Evolutionary conservation across 192 early-diverging fungal species (phyloP).

Genomic region (Coemansia sp.): DNA sequence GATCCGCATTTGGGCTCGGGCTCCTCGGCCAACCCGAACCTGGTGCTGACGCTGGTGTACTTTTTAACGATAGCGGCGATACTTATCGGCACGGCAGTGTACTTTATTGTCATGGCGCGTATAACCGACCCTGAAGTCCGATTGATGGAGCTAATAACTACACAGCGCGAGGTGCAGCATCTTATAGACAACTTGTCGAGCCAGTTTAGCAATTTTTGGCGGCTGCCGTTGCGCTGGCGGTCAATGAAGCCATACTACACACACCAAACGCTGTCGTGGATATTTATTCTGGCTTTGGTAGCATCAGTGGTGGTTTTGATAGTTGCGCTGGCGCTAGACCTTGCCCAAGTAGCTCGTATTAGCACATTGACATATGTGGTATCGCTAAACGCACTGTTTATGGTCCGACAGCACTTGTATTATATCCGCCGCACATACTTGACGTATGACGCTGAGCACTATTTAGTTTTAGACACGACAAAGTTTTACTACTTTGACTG

Average conservation of each 20-base stretch:
- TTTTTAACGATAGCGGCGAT: conserved; percentile 53
- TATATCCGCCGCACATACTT: conserved; percentile 49
- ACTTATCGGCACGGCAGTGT: conserved; percentile 51
- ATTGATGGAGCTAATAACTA: conserved; percentile 56
- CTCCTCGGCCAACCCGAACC: conserved; percentile 38
- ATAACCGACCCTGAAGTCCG: conserved; percentile 54
- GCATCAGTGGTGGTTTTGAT: conserved; percentile 31
- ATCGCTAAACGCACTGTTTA: conserved; percentile 51
- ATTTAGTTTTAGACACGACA: conserved; percentile 48
- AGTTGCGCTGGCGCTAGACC: conserved; percentile 25
- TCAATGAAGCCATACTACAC: conserved; percentile 52
- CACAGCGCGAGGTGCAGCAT: conserved; percentile 59
- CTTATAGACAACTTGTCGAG: conserved; percentile 58
- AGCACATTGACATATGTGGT: conserved; percentile 44
- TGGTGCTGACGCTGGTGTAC: conserved; percentile 52
- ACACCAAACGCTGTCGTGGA: conserved; percentile 54
- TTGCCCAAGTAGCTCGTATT: conserved; percentile 39
- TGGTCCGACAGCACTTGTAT: conserved; percentile 56
- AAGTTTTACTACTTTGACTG: conserved; percentile 39
- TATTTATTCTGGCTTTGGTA: conserved; percentile 37
- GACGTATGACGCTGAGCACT: conserved; percentile 47
- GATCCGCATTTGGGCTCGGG: conserved; percentile 3
- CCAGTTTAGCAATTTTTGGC: conserved; percentile 52
- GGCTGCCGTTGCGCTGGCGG: conserved; percentile 52
- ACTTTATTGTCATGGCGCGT: conserved; percentile 55